Evolutionary conservation across 164 flowering plant species (phyloP).

Genomic region (Cinnamomum micranthum): DNA sequence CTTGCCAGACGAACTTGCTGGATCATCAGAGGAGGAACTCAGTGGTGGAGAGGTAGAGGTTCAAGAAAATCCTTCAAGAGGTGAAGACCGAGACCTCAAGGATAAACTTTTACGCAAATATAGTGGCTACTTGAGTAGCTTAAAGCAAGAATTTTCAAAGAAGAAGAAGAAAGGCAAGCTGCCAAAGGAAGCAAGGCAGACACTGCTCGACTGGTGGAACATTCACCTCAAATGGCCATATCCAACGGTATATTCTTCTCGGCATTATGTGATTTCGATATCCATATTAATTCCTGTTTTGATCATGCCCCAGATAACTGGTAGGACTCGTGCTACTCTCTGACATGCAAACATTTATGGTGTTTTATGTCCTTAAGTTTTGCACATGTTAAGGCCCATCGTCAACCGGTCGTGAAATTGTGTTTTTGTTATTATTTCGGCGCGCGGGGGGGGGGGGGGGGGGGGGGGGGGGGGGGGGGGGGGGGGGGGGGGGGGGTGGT

Average conservation of each 20-base stretch:
- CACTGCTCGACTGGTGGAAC: slow-evolving; percentile 68
- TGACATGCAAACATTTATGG: no score
- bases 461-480: no score
- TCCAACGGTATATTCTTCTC: slow-evolving; percentile 44
- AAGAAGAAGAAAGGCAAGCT: slow-evolving; percentile 74
- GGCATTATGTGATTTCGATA: neutral
- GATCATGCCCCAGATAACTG: neutral
- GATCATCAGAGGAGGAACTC: slow-evolving; percentile 57
- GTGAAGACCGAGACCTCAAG: slow-evolving; percentile 54
- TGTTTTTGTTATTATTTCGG: no score
- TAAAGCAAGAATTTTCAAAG: slow-evolving; percentile 70
- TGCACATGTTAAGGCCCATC: no score
- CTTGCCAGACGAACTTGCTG: slow-evolving; percentile 38
- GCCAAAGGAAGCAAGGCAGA: slow-evolving; percentile 62
- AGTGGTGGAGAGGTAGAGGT: slow-evolving; percentile 51
- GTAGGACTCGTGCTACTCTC: neutral
- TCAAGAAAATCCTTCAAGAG: slow-evolving; percentile 17
- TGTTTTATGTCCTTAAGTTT: no score
- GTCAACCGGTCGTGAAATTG: no score
- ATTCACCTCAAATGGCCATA: slow-evolving; percentile 75
- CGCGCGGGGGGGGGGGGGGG: no score
- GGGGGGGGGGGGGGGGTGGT: fast-evolving
- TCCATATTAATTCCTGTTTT: neutral
- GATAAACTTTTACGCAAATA: slow-evolving; percentile 53
- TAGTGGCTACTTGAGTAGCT: slow-evolving; percentile 50